phyloP scores from a whole-genome alignment of 306 rosid genomes.

The Astragalus glycyphyllos region DNA sequence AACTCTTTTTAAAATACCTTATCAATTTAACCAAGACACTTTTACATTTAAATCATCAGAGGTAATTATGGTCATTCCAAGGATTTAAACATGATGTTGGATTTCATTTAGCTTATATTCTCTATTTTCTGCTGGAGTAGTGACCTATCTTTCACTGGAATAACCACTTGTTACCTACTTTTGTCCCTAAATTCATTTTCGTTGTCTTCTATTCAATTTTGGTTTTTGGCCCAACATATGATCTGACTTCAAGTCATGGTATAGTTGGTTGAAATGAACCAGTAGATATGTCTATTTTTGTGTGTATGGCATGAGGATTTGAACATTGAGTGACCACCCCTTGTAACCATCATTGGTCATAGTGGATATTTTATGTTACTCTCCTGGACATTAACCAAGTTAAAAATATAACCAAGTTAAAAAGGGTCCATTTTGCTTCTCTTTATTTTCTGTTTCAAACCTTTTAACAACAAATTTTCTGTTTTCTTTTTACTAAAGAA shows the following conservation, averaged over 20 bases:
- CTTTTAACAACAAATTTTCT: not conserved
- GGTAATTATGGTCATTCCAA: conserved; percentile 19
- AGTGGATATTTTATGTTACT: not conserved
- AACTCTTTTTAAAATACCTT: conserved; percentile 4
- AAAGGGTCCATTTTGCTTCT: conserved; percentile 24
- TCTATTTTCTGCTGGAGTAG: conserved; percentile 3
- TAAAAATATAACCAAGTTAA: not conserved
- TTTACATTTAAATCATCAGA: conserved; percentile 28
- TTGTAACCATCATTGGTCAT: conserved; percentile 30
- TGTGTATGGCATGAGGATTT: conserved; percentile 25
- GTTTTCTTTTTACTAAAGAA: not conserved
- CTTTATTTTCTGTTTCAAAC: conserved; percentile 9
- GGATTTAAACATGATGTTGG: conserved; percentile 35
- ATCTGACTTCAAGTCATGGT: conserved; percentile 13
- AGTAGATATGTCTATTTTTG: conserved; percentile 17
- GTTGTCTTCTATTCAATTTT: conserved; percentile 24
- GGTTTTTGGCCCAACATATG: conserved; percentile 24
- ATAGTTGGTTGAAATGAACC: conserved; percentile 28
- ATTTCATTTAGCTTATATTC: conserved; percentile 30
- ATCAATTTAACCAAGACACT: conserved; percentile 1
- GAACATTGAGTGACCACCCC: conserved; percentile 7
- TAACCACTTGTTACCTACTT: conserved; percentile 25
- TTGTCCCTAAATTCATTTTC: conserved; percentile 20
- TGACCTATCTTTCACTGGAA: conserved; percentile 13
- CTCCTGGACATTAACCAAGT: conserved; percentile 11